Evolutionary conservation across 345 rosid genomes (phyloP).

Genomic region (Brassica juncea): DNA sequence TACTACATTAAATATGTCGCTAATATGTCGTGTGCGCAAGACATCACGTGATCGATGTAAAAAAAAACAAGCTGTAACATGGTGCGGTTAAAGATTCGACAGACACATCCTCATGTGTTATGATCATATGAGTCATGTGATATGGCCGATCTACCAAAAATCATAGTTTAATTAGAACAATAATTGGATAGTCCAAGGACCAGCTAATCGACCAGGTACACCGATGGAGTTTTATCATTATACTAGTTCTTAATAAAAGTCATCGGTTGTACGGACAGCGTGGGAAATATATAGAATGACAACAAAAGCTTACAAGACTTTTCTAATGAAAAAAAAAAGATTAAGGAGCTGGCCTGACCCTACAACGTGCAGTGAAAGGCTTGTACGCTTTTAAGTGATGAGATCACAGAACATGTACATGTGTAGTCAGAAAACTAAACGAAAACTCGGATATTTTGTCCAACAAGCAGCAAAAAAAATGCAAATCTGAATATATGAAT

Average conservation of each 20-base stretch:
- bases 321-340: background rate
- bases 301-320: background rate
- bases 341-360: conserved; percentile 33
- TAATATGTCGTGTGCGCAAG: conserved; percentile 10
- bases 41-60: conserved; percentile 31
- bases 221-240: background rate
- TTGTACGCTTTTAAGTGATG: background rate
- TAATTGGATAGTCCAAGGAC: background rate
- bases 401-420: background rate
- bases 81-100: conserved; percentile 34
- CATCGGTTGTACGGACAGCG: conserved; percentile 3
- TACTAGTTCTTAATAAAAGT: background rate
- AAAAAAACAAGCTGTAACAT: conserved; percentile 13
- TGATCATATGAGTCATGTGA: conserved; percentile 36
- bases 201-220: conserved; percentile 21
- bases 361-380: conserved; percentile 35
- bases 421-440: background rate
- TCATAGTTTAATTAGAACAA: conserved; percentile 8
- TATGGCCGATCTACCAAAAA: conserved; percentile 4
- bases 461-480: background rate
- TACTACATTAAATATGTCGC: background rate
- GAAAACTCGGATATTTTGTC: background rate
- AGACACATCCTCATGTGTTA: conserved; percentile 25
- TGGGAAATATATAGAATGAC: background rate
- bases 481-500: background rate